phyloP scores from a whole-genome alignment of 2,329 filamentous ascomycete genomes.

The Colletotrichum gloeosporioides region DNA sequence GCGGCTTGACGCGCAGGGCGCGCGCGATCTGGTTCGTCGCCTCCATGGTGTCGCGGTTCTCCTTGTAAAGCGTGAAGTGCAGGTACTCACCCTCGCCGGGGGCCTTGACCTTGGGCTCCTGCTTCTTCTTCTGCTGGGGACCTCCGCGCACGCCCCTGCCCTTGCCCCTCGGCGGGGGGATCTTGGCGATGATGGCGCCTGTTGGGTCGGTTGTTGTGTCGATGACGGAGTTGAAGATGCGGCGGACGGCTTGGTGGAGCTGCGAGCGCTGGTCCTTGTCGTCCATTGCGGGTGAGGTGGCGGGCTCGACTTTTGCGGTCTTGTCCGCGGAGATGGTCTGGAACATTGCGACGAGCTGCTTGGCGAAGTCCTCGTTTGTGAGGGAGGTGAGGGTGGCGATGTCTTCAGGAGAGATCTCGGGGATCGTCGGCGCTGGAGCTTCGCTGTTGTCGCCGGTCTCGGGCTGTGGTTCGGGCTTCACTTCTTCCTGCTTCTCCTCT shows the following conservation, averaged over 20 bases:
- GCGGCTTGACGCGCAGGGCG: constrained; percentile 74
- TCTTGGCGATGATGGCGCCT: constrained; percentile 69
- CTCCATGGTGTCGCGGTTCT: constrained; percentile 97
- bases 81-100: constrained; percentile 71
- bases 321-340: constrained; percentile 35
- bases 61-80: constrained; percentile 93
- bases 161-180: constrained; percentile 53
- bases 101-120: constrained; percentile 23
- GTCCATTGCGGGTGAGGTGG: constrained; percentile 45
- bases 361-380: constrained; percentile 42
- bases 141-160: constrained; percentile 28
- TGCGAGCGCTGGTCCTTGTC: constrained; percentile 51
- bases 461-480: neutral
- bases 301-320: constrained; percentile 32
- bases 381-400: constrained; percentile 42
- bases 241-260: constrained; percentile 70
- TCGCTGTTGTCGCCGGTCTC: constrained; percentile 19
- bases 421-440: constrained; percentile 31
- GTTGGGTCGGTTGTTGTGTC: constrained; percentile 71
- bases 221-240: constrained; percentile 78
- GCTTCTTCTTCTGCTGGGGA: constrained; percentile 16
- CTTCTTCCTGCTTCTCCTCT: constrained; percentile 25
- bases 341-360: constrained; percentile 47
- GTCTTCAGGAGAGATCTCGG: constrained; percentile 33
- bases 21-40: constrained; percentile 79